Evolutionary conservation across 805 yeast species (phyloP).

Genomic region (Barnettozyma wickerhamii): DNA sequence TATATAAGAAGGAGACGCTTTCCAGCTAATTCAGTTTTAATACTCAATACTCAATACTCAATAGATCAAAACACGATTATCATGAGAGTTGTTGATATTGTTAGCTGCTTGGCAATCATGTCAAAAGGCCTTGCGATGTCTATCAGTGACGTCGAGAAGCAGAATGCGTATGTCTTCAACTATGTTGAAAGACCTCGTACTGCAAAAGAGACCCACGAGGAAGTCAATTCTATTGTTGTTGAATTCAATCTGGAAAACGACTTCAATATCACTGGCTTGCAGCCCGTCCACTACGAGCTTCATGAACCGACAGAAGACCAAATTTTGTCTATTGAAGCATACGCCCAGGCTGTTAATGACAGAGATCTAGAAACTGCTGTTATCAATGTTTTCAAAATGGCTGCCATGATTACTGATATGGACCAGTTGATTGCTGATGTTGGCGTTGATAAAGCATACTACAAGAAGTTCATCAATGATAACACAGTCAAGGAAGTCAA

Average conservation of each 20-base stretch:
- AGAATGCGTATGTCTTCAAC: background rate
- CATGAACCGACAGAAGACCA: constrained; percentile 1
- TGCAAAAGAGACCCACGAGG: background rate
- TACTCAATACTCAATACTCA: too few species aligned
- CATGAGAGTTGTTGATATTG: constrained; percentile 26
- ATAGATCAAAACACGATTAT: too few species aligned
- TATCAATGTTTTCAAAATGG: constrained; percentile 2
- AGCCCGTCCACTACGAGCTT: constrained; percentile 5
- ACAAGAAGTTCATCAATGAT: constrained; percentile 1
- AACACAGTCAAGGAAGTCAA: background rate
- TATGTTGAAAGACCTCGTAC: background rate
- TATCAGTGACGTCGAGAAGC: background rate
- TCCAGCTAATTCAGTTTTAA: too few species aligned
- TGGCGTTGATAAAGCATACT: background rate
- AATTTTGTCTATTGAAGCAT: background rate
- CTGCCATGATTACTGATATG: constrained; percentile 2
- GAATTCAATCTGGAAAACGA: constrained; percentile 1
- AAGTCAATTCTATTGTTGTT: background rate
- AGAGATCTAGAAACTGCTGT: constrained; percentile 1
- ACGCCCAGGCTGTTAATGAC: background rate
- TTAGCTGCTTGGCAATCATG: background rate
- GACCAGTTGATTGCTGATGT: constrained; percentile 1
- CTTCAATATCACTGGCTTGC: background rate
- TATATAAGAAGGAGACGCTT: too few species aligned
- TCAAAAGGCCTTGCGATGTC: background rate